A percentile compares a stretch with the other conserved stretches of the same genome.
phyloP scores from a whole-genome alignment of 148 eudicot genomes.

The Rhododendron ferrugineum region DNA sequence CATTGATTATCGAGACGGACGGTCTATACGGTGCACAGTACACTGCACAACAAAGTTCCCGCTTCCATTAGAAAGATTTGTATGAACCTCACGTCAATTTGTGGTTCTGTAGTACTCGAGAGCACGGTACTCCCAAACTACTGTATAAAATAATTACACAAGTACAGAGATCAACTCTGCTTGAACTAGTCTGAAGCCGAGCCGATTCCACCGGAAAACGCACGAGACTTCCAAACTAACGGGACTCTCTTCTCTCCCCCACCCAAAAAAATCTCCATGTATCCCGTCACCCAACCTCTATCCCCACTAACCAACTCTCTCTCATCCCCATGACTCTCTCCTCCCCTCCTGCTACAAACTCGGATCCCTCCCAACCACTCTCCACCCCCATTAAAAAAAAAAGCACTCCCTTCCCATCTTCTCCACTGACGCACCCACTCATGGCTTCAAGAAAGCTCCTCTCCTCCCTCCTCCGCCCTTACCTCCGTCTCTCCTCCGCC shows the following conservation, averaged over 20 bases:
- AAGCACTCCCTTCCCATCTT: neutral
- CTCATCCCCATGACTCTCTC: neutral
- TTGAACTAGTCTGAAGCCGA: neutral
- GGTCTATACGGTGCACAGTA: too few relatives aligned
- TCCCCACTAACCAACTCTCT: neutral
- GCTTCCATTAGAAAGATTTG: too few relatives aligned
- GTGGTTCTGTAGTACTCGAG: too few relatives aligned
- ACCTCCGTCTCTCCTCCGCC: conserved; percentile 6
- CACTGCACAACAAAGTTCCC: too few relatives aligned
- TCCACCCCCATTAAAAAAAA: neutral
- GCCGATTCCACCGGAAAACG: neutral
- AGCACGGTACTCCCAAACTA: too few relatives aligned
- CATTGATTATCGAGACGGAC: too few relatives aligned
- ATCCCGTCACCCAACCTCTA: neutral
- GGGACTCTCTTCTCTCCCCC: neutral
- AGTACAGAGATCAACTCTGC: too few relatives aligned
- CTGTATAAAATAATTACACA: too few relatives aligned
- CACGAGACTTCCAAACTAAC: neutral
- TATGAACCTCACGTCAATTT: too few relatives aligned
- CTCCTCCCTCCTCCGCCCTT: conserved; percentile 25
- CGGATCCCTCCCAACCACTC: neutral
- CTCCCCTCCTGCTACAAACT: neutral
- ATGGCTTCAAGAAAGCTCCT: conserved; percentile 36
- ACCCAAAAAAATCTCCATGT: neutral
- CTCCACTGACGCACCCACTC: neutral